Evolutionary conservation across 208 protist species (phyloP).

Genomic region (Porcisia deanei): DNA sequence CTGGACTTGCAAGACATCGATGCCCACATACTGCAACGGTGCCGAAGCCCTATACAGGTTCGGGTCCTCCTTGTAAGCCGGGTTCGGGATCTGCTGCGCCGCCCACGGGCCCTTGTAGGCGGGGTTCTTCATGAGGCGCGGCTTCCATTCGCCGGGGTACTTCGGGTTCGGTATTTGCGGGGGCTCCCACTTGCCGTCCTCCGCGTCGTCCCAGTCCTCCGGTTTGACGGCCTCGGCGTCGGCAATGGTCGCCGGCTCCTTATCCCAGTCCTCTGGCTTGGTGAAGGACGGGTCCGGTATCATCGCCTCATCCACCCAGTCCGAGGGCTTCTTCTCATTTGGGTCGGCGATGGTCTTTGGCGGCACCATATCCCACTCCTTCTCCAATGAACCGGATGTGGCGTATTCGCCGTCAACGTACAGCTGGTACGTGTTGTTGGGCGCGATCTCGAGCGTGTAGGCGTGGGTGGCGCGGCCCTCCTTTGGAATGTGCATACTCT

Average conservation of each 20-base stretch:
- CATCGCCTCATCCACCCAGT: slow-evolving; percentile 79
- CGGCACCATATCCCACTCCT: slow-evolving; percentile 91
- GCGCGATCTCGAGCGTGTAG: slow-evolving; percentile 92
- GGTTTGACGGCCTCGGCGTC: slow-evolving; percentile 93
- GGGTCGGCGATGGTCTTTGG: slow-evolving; percentile 89
- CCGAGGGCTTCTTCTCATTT: slow-evolving; percentile 88
- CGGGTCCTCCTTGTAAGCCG: slow-evolving; percentile 78
- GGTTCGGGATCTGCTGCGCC: slow-evolving; percentile 90
- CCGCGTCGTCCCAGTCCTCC: slow-evolving; percentile 92
- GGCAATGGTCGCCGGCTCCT: slow-evolving; percentile 70
- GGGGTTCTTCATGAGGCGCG: slow-evolving; percentile 91
- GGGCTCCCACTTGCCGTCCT: slow-evolving; percentile 88
- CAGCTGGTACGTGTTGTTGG: slow-evolving; percentile 94
- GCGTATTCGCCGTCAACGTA: slow-evolving; percentile 80
- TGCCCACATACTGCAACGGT: slow-evolving; percentile 83
- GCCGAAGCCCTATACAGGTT: slow-evolving; percentile 68
- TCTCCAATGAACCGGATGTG: slow-evolving; percentile 68
- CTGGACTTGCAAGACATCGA: slow-evolving; percentile 97
- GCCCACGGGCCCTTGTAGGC: slow-evolving; percentile 95
- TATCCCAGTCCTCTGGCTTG: slow-evolving; percentile 94
- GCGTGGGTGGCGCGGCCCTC: slow-evolving; percentile 90
- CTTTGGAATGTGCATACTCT: slow-evolving; percentile 50
- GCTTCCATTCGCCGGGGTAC: slow-evolving; percentile 89
- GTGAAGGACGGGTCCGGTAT: slow-evolving; percentile 91
- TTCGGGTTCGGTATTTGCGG: slow-evolving; percentile 87